Evolutionary conservation across 352 stramenopile species (phyloP), one percentile per base, ranked within the genome.

Genomic region (Globisporangium nagaii): DNA sequence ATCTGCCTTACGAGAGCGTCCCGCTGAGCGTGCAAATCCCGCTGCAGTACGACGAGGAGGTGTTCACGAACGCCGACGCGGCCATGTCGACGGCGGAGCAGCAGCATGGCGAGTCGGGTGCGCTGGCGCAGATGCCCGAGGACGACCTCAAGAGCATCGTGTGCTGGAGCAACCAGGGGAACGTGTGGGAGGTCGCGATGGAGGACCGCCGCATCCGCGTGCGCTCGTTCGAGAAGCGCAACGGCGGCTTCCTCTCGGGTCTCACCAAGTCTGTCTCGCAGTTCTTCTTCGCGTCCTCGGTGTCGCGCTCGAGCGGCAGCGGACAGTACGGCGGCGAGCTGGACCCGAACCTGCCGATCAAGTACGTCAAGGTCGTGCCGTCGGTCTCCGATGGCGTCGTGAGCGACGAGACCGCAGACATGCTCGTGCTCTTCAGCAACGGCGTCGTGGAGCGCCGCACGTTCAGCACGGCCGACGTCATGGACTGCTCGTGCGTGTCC

Each of bases 1-100:
- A 87, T 19, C 58, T 88, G 27, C 77, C 81, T 3, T 90, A 90
- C 47, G 77, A 90, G 56, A 90, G 73, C 56, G 69, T 88, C 3
- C 81, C 81, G 17, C 62, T 92, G 15, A 88, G 76, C 51, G 75
- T 92, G 1, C 81, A 92, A 63, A 92, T 92, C 56, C 81, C 79
- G 5, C 37, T 92, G 43, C 73, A 73, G 35, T 44, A 52, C 9
- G 44, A 73, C 42, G 81, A 92, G 58, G 22, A 67, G 10, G 71
- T 92, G 13, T 60, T 34, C 12, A 87, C 81, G 27, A 68, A 77
- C 36, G 53, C 61, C 0, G 71, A 80, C 32, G 74, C 78, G 0
- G 66, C 66, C 10, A 51, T 73, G 46, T 41, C 52, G 37, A 52
- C 44, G 1, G 24, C 39, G 15, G 42, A 47, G 17, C 28, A 34